Percentiles rank a stretch among this genome's conserved stretches.
phyloP scores from a whole-genome alignment of 192 early-diverging fungal species.

The Linnemannia schmuckeri region DNA sequence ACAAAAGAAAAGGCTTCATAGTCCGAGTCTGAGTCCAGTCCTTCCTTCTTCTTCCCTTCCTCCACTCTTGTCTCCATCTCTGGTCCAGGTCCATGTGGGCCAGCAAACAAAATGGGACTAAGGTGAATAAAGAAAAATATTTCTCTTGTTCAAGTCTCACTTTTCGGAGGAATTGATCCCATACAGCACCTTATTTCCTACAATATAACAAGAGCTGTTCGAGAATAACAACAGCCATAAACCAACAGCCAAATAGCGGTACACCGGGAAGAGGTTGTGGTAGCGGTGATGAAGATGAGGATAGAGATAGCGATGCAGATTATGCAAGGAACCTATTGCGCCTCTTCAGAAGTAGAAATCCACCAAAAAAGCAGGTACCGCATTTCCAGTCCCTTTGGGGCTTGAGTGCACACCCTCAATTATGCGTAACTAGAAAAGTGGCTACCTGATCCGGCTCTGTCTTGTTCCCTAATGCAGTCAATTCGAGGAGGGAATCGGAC shows the following conservation, averaged over 20 bases:
- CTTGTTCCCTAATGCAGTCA: too few relatives aligned
- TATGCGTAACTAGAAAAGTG: too few relatives aligned
- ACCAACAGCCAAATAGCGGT: not conserved
- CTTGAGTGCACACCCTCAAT: too few relatives aligned
- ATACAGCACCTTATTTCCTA: not conserved
- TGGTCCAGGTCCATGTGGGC: not conserved
- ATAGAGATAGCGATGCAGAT: too few relatives aligned
- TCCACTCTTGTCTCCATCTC: not conserved
- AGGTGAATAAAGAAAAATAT: not conserved
- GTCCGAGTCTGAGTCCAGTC: not conserved
- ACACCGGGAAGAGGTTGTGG: not conserved
- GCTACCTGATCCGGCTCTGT: too few relatives aligned
- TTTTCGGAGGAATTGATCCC: not conserved
- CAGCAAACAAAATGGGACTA: not conserved
- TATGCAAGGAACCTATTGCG: too few relatives aligned
- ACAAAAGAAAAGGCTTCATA: too few relatives aligned
- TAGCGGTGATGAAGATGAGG: not conserved
- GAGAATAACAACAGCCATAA: not conserved
- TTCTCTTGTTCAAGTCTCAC: not conserved
- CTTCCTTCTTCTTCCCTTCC: not conserved
- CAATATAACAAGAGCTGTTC: not conserved
- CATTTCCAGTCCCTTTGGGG: too few relatives aligned
- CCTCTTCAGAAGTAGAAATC: too few relatives aligned
- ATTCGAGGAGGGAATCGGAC: too few relatives aligned
- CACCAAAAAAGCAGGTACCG: too few relatives aligned